Evolutionary conservation across 306 rosid species (phyloP), one percentile per base, ranked within the genome.

Genomic region (Sophora flavescens): DNA sequence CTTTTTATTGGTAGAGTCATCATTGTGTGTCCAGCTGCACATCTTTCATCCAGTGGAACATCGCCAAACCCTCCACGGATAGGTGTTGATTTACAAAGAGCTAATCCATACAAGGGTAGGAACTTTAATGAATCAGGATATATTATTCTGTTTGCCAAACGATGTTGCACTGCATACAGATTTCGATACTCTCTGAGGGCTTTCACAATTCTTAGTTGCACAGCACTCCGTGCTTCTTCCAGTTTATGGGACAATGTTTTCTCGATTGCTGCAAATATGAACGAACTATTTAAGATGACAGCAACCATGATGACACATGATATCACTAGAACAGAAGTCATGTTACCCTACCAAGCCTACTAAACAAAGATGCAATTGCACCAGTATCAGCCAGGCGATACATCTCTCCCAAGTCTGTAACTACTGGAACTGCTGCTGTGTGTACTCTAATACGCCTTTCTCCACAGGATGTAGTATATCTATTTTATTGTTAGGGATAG

Each of bases 391-490:
- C 99, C 83, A 84, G 87, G 59, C 99, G 91, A 83, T 88, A 96
- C 87, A 91, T 86, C 83, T 92, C 97, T 39, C 86, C 89, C 84
- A 96, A 83, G 70, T 96, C 99, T 77, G 97, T 77, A 59, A 96
- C 98, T 63, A 88, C 97, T 9, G 98, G 97, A 35, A 85, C 93
- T 51, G 97, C 99, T 72, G 89, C 88, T 16, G 99, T 92, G 85
- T 92, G 98, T 71, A 96, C 86, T 88, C 99, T 92, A 81, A 96
- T 91, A 52, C 97, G 99, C 80, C 99, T 88, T 87, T 92, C 99
- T 71, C 99, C 98, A 66, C 99, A 96, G 72, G 99, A 96, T 68
- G 99, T 93, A 51, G 99, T 92, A 75, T 96, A 92, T 83, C 97
- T 96, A 84, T 87, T 84, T 56, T 65, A 44, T 73, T 63, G 89